Evolutionary conservation across 768 basidiomycete genomes (phyloP).

Genomic region (Trametes villosa): DNA sequence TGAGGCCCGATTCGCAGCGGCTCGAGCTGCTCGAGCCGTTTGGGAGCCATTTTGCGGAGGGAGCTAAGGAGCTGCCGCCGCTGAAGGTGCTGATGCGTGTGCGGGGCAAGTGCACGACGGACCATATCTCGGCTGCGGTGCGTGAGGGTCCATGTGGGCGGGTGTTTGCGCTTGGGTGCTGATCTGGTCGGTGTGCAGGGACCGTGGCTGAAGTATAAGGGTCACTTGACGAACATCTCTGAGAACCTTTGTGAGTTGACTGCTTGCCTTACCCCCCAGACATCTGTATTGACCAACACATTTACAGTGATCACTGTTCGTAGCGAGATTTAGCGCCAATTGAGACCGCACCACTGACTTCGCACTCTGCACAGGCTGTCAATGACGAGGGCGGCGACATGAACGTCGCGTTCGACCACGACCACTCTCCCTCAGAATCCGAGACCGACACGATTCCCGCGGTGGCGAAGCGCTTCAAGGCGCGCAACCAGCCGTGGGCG

Average conservation of each 20-base stretch:
- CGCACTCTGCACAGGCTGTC: constrained; percentile 59
- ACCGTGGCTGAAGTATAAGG: constrained; percentile 99
- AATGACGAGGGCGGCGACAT: constrained; percentile 96
- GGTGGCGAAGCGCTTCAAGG: constrained; percentile 88
- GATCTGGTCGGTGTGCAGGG: constrained; percentile 53
- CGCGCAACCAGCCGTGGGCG: constrained; percentile 86
- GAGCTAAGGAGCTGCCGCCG: constrained; percentile 74
- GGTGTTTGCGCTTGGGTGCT: not conserved
- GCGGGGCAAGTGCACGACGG: constrained; percentile 98
- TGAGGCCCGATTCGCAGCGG: constrained; percentile 78
- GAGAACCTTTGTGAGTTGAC: constrained; percentile 82
- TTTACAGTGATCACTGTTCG: constrained; percentile 79
- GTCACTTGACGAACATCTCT: constrained; percentile 93
- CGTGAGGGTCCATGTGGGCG: constrained; percentile 33
- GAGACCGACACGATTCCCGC: constrained; percentile 83
- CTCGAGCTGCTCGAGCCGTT: constrained; percentile 90
- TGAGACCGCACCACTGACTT: constrained; percentile 3
- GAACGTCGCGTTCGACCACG: constrained; percentile 87
- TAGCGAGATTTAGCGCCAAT: too few species aligned
- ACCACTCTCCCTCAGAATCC: constrained; percentile 47
- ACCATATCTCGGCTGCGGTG: constrained; percentile 96
- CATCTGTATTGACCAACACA: not conserved
- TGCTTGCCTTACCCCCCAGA: not conserved
- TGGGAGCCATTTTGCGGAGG: constrained; percentile 66
- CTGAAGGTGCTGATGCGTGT: constrained; percentile 90